A percentile compares a stretch with the other conserved stretches of the same genome.
Conservation (phyloP, 2,329 filamentous ascomycete species). For the Zymoseptoria tritici region DNA sequence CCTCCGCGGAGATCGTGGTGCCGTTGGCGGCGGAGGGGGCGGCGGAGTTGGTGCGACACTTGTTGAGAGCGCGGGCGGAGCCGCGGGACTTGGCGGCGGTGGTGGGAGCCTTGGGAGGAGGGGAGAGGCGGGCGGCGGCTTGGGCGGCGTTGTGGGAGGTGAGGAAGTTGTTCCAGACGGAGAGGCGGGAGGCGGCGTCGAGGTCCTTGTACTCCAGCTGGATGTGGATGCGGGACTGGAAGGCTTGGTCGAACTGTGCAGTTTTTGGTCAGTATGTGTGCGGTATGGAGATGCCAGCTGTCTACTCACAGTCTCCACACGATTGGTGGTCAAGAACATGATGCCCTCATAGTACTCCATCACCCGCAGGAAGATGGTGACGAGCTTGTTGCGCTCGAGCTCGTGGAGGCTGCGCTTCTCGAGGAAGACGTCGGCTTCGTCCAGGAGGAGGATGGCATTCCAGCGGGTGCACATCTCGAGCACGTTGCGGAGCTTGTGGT, state of each 20-base stretch:
- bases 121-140: constrained; percentile 13
- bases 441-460: constrained; percentile 47
- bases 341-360: constrained; percentile 37
- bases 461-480: constrained; percentile 42
- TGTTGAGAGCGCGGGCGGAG: background rate
- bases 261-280: background rate
- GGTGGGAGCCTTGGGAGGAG: constrained; percentile 12
- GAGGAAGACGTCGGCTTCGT: constrained; percentile 43
- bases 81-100: constrained; percentile 13
- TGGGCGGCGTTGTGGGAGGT: constrained; percentile 22
- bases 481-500: constrained; percentile 39
- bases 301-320: constrained; percentile 27
- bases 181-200: constrained; percentile 28
- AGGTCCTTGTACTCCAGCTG: constrained; percentile 37
- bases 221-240: constrained; percentile 42
- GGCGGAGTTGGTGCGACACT: background rate
- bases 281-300: too few species aligned
- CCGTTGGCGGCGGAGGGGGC: background rate
- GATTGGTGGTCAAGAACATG: constrained; percentile 41
- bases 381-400: constrained; percentile 40
- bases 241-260: constrained; percentile 35
- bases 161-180: constrained; percentile 42
- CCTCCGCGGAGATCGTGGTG: constrained; percentile 5
- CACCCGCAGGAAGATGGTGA: constrained; percentile 35
- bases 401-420: constrained; percentile 35